Percentiles rank a stretch among this genome's conserved stretches.
phyloP scores from a whole-genome alignment of 495 filamentous ascomycete genomes.

The Thozetella sp. region DNA sequence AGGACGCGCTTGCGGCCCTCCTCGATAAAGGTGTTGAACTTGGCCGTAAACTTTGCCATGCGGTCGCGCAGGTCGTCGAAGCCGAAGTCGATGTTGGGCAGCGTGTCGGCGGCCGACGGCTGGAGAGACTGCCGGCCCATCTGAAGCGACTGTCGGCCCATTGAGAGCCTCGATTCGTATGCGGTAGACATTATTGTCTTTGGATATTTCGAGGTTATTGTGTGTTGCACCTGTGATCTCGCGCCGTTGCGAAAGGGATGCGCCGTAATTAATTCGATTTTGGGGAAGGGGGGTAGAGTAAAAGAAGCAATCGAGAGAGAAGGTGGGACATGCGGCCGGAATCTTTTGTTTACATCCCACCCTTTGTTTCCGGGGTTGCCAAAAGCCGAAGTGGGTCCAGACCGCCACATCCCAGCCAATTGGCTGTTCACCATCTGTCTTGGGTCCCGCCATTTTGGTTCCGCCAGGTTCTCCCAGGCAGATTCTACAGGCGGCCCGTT shows the following conservation, averaged over 20 bases:
- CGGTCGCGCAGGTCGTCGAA: conserved; percentile 94
- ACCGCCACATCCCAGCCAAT: neutral
- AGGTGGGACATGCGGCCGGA: neutral
- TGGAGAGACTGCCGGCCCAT: conserved; percentile 71
- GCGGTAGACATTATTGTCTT: conserved; percentile 59
- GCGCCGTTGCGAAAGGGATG: neutral
- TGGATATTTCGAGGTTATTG: conserved; percentile 8
- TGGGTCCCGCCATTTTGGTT: neutral
- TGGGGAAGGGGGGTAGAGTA: neutral
- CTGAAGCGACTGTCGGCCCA: conserved; percentile 74
- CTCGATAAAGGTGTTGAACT: conserved; percentile 94
- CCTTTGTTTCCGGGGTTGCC: neutral
- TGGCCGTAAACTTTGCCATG: conserved; percentile 90
- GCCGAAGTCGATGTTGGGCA: conserved; percentile 91
- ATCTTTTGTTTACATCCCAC: conserved; percentile 1
- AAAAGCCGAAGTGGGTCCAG: neutral
- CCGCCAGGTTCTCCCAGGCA: neutral
- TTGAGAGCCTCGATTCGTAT: conserved; percentile 79
- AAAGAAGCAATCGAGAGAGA: too few relatives aligned
- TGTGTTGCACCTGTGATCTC: conserved; percentile 8
- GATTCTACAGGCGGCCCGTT: too few relatives aligned
- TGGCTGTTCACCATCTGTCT: neutral
- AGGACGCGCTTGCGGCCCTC: conserved; percentile 83
- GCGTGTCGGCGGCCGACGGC: conserved; percentile 67
- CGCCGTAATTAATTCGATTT: neutral